phyloP scores from a whole-genome alignment of 441 rosid species.

The Francoa sonchifolia region DNA sequence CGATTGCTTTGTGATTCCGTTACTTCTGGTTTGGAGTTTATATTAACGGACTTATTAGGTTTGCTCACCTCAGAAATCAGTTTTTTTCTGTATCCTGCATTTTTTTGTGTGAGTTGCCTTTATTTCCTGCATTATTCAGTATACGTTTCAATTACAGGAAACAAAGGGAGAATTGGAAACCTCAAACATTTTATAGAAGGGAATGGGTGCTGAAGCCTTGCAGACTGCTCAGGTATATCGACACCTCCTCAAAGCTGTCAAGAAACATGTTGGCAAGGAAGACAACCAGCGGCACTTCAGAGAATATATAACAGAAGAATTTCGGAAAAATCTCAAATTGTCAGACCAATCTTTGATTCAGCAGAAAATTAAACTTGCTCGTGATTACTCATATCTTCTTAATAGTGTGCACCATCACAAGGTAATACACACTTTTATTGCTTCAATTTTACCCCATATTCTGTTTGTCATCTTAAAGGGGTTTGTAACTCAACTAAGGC shows the following conservation, averaged over 20 bases:
- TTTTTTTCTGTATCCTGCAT: too few species aligned
- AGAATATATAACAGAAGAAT: conserved; percentile 44
- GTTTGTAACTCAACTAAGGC: neutral
- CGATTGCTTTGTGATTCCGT: too few species aligned
- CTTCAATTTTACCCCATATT: neutral
- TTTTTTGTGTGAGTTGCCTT: too few species aligned
- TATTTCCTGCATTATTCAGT: too few species aligned
- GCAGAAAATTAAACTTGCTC: conserved; percentile 53
- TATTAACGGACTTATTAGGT: too few species aligned
- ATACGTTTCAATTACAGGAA: too few species aligned
- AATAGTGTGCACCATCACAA: conserved; percentile 77
- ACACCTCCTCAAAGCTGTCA: conserved; percentile 58
- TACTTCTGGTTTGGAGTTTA: too few species aligned
- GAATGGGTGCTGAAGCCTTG: conserved; percentile 34
- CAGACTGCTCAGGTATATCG: conserved; percentile 46
- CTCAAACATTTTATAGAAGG: too few species aligned
- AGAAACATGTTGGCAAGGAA: conserved; percentile 62
- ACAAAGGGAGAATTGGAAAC: conserved; percentile 1
- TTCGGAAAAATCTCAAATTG: conserved; percentile 31
- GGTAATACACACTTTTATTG: conserved; percentile 24
- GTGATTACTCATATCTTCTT: conserved; percentile 47
- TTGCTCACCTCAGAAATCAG: too few species aligned
- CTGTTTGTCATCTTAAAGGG: neutral
- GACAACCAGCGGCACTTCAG: conserved; percentile 55
- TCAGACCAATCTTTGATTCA: conserved; percentile 21